Evolutionary conservation across 2,329 filamentous ascomycete genomes (phyloP).

Genomic region (Monosporascus sp.): DNA sequence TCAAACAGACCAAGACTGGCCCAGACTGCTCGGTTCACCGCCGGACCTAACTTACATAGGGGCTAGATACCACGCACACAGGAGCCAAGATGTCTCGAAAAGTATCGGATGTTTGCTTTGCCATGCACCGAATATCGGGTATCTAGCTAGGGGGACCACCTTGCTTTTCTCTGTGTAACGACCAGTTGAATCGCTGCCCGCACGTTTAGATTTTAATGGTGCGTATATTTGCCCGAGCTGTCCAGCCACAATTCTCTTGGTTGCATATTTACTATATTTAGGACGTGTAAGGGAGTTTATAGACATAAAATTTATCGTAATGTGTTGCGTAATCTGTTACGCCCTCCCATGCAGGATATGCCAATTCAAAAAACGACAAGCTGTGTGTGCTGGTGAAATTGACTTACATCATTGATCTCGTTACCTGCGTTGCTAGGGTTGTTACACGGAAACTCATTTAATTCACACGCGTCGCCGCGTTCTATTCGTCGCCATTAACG

Average conservation of each 20-base stretch:
- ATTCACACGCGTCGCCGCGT: not conserved
- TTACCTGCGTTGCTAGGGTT: no score
- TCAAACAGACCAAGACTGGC: no score
- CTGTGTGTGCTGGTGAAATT: no score
- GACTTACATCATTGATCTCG: no score
- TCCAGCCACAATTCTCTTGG: not conserved
- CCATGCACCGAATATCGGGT: not conserved
- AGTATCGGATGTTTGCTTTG: not conserved
- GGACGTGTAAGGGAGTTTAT: no score
- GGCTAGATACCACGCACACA: not conserved
- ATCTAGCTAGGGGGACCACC: not conserved
- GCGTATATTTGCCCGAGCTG: not conserved
- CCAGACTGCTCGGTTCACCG: not conserved
- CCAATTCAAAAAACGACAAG: no score
- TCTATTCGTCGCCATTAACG: not conserved
- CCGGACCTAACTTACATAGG: not conserved
- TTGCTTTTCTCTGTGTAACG: not conserved
- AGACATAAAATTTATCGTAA: no score
- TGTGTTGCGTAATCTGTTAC: no score
- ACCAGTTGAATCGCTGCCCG: not conserved
- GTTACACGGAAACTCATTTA: no score
- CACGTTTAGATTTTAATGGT: not conserved
- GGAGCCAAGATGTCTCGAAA: not conserved
- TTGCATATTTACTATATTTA: not conserved
- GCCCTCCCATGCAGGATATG: no score